Evolutionary conservation across 345 rosid genomes (phyloP).

Genomic region (Reutealis trisperma): DNA sequence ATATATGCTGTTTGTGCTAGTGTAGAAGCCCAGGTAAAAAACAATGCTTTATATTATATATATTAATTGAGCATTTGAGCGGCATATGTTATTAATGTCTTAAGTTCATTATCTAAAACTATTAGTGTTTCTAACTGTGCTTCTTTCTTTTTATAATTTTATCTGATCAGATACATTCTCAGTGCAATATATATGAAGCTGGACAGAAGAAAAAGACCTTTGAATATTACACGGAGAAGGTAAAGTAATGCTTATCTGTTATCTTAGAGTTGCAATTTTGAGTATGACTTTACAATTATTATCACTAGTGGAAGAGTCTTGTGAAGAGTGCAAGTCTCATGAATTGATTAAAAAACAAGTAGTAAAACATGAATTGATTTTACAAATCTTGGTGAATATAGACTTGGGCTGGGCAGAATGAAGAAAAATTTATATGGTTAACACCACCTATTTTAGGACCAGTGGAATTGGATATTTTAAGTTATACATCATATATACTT

Average conservation of each 20-base stretch:
- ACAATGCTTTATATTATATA: background rate
- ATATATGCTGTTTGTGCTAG: conserved; percentile 94
- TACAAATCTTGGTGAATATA: background rate
- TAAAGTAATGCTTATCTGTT: conserved; percentile 10
- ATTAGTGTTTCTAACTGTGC: background rate
- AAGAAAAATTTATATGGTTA: background rate
- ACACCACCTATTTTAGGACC: background rate
- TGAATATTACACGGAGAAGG: conserved; percentile 82
- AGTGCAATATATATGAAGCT: conserved; percentile 94
- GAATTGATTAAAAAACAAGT: no score
- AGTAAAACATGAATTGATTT: background rate
- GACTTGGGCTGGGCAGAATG: background rate
- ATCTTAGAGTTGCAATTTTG: conserved; percentile 4
- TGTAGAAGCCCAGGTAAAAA: conserved; percentile 80
- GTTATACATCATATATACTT: background rate
- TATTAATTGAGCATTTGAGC: background rate
- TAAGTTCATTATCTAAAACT: background rate
- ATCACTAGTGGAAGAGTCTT: background rate
- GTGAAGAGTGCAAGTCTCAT: background rate
- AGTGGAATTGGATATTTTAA: background rate
- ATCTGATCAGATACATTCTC: conserved; percentile 68
- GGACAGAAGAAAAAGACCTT: conserved; percentile 85
- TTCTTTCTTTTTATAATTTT: background rate
- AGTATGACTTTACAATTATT: background rate
- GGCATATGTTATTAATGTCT: background rate